Conservation (phyloP, 1,284 basidiomycete genomes). For the Acaromyces ingoldii region DNA sequence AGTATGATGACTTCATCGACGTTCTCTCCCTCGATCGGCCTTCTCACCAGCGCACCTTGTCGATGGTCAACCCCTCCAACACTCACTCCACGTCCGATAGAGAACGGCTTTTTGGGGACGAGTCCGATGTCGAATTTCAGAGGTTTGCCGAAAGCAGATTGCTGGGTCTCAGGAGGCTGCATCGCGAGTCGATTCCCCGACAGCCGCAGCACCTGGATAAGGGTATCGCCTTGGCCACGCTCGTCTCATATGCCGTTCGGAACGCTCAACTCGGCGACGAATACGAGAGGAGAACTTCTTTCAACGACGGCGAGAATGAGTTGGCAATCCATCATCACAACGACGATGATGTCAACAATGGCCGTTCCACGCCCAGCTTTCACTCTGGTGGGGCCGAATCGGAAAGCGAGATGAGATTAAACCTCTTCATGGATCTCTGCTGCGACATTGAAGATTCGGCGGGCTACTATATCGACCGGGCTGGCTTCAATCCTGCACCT, state of each 20-base stretch:
- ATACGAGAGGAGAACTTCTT: neutral
- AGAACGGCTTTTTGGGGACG: constrained; percentile 18
- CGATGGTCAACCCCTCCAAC: neutral
- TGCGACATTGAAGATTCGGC: constrained; percentile 32
- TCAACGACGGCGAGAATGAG: neutral
- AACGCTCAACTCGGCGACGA: constrained; percentile 15
- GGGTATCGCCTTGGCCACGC: constrained; percentile 26
- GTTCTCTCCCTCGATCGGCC: constrained; percentile 29
- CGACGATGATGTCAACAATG: too few relatives aligned
- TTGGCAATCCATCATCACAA: neutral
- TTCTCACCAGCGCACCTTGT: neutral
- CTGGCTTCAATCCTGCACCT: constrained; percentile 30
- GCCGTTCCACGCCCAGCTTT: too few relatives aligned
- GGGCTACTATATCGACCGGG: constrained; percentile 29
- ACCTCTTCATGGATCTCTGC: constrained; percentile 29
- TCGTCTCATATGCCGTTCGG: constrained; percentile 28
- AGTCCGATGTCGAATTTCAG: constrained; percentile 26
- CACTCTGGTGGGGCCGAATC: constrained; percentile 1
- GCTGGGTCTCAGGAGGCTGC: constrained; percentile 16
- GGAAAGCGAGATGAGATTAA: constrained; percentile 10
- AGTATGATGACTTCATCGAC: constrained; percentile 42
- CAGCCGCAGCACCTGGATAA: constrained; percentile 33
- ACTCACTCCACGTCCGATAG: constrained; percentile 12
- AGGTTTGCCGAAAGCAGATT: constrained; percentile 14
- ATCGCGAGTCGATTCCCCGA: constrained; percentile 31